phyloP scores from a whole-genome alignment of 2,329 filamentous ascomycete genomes.

The Eurotiales sp. region DNA sequence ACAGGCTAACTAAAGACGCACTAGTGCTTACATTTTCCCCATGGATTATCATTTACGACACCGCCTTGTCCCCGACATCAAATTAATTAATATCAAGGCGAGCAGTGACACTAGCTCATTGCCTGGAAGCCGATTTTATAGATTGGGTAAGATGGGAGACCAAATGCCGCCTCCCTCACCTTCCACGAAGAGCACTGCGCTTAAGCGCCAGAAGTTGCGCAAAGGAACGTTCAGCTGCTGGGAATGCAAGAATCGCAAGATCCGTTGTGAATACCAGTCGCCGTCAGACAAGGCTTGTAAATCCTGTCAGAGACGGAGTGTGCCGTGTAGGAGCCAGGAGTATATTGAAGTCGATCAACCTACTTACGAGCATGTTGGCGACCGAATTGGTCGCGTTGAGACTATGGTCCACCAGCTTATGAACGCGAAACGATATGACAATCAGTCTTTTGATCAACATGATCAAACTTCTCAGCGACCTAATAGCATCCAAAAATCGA shows the following conservation, averaged over 20 bases:
- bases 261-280: conserved; percentile 46
- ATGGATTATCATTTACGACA: too few relatives aligned
- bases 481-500: not conserved
- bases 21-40: too few relatives aligned
- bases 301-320: conserved; percentile 44
- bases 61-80: too few relatives aligned
- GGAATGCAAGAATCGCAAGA: conserved; percentile 57
- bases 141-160: too few relatives aligned
- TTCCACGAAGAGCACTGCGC: not conserved
- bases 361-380: not conserved
- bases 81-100: too few relatives aligned
- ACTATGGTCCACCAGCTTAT: conserved; percentile 3
- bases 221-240: conserved; percentile 58
- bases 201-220: conserved; percentile 45
- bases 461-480: not conserved
- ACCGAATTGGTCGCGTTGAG: conserved; percentile 10
- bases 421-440: not conserved
- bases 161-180: too few relatives aligned
- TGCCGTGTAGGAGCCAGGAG: conserved; percentile 25
- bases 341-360: not conserved
- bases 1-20: too few relatives aligned
- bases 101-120: too few relatives aligned
- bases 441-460: not conserved
- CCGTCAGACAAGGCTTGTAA: conserved; percentile 41
- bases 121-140: too few relatives aligned